Evolutionary conservation across 371 early-diverging fungal species (phyloP).

Genomic region (Mortierella polycephala): DNA sequence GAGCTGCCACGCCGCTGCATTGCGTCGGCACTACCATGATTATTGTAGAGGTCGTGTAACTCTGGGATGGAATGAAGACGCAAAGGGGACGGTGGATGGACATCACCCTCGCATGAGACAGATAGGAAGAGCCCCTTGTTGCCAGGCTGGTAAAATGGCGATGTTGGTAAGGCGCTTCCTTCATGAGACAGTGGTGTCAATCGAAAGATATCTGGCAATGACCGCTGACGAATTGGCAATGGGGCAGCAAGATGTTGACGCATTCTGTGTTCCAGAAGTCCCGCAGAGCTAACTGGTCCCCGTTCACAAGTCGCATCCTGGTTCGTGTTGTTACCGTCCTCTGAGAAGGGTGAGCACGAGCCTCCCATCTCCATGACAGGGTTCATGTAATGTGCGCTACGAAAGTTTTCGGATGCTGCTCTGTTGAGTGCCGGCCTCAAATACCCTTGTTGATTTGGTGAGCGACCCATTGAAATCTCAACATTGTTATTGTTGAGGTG

Average conservation of each 20-base stretch:
- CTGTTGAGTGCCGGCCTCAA: constrained; percentile 16
- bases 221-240: constrained; percentile 46
- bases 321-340: constrained; percentile 9
- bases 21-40: constrained; percentile 19
- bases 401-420: constrained; percentile 12
- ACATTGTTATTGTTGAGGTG: constrained; percentile 35
- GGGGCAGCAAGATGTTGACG: constrained; percentile 50
- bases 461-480: constrained; percentile 33
- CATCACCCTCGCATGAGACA: constrained; percentile 30
- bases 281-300: background rate
- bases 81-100: constrained; percentile 31
- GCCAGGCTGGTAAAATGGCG: constrained; percentile 46
- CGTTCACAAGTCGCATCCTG: background rate
- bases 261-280: constrained; percentile 16
- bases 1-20: constrained; percentile 36
- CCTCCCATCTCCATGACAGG: constrained; percentile 1
- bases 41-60: constrained; percentile 21
- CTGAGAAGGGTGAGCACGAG: constrained; percentile 24
- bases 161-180: constrained; percentile 26
- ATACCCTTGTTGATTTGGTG: constrained; percentile 26
- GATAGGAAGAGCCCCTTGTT: constrained; percentile 47
- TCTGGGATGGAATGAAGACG: constrained; percentile 53
- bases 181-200: constrained; percentile 27
- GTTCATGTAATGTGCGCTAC: constrained; percentile 6
- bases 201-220: constrained; percentile 47